Base-by-base conservation (phyloP, 129 eudicot species). In the Heracleum sosnowskyi region DNA sequence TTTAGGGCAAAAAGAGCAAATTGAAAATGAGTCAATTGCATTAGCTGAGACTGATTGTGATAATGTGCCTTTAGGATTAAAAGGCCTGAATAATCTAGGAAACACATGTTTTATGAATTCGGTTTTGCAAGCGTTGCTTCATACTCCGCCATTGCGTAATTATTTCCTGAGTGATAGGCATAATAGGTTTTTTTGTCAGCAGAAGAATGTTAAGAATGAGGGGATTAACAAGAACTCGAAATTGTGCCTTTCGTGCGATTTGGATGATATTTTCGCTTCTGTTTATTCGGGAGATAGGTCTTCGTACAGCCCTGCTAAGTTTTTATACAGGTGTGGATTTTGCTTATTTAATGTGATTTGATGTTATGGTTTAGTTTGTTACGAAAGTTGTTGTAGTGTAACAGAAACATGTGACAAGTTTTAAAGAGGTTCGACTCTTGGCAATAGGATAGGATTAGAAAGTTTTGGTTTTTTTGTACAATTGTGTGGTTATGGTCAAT, bases 81-180 rank as follows among this genome's bases (percentile, higher is more conserved):
- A 92, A 69, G 98, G 98, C 33, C 83, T 95, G 17, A 89, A 89
- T 64, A 95, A 95, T 87, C 76, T 95, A 2, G 97, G 97, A 20
- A 95, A 86, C 71, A 91, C 98, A 18, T 95, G 97, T 82, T 95
- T 95, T 12, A 91, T 95, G 96, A 95, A 95, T 78, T 95, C 98
- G 2, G 97, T 95, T 26, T 80, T 95, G 86, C 98, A 95, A 81
- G 98, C 97, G 7, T 88, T 95, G 82, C 86, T 95, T 71, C 98
- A 91, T 36, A 90, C 97, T 5, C 93, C 97, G 4, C 98, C 98
- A 4, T 66, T 95, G 37, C 87, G 97, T 76, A 91, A 91, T 78
- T 95, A 88, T 70, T 95, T 91, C 42, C 63, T 95, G 47, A 87
- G 97, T 81, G 98, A 91, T 75, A 78, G 88, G 77, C 98, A 95